These are phyloP conservation scores for Proliferodiscus dingleyae DNA, from an alignment of 2,329 filamentous ascomycete species.

Conservation along the genomic window DNA sequence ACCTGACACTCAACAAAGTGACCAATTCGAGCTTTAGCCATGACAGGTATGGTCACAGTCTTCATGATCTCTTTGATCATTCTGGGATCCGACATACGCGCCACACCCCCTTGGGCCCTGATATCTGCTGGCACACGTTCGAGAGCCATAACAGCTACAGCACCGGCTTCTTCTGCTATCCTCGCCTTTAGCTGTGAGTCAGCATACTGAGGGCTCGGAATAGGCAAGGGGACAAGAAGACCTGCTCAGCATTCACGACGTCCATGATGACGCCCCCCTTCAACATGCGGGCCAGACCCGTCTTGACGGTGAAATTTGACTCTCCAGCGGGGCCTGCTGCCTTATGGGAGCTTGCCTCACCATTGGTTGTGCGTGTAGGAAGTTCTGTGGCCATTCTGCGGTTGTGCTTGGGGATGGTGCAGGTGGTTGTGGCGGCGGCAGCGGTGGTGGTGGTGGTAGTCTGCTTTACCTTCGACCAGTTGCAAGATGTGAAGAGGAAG, in stretches of 20 bases:
- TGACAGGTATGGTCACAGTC: conserved; percentile 94
- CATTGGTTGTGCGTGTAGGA: conserved; percentile 34
- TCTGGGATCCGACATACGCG: conserved; percentile 90
- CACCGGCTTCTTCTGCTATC: conserved; percentile 95
- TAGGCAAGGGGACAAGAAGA: conserved; percentile 29
- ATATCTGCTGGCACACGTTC: conserved; percentile 98
- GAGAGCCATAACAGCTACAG: conserved; percentile 95
- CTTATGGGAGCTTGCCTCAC: conserved; percentile 16
- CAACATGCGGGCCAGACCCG: conserved; percentile 93
- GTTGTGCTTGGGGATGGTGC: conserved; percentile 20
- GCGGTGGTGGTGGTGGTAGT: too few species aligned
- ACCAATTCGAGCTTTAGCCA: conserved; percentile 97
- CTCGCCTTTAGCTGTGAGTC: conserved; percentile 55
- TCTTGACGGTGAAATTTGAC: conserved; percentile 77
- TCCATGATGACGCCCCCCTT: conserved; percentile 99
- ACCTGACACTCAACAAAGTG: conserved; percentile 96
- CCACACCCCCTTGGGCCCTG: conserved; percentile 83
- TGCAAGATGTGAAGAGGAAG: too few species aligned
- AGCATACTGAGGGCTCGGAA: not conserved
- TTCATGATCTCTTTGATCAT: conserved; percentile 96
- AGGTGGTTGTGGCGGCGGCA: too few species aligned
- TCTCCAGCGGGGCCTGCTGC: conserved; percentile 19
- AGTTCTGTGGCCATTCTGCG: conserved; percentile 37
- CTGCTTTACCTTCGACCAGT: too few species aligned
- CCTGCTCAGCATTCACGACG: conserved; percentile 85